Evolutionary conservation across 768 basidiomycete species (phyloP).

Genomic region (Dendrothele bispora): DNA sequence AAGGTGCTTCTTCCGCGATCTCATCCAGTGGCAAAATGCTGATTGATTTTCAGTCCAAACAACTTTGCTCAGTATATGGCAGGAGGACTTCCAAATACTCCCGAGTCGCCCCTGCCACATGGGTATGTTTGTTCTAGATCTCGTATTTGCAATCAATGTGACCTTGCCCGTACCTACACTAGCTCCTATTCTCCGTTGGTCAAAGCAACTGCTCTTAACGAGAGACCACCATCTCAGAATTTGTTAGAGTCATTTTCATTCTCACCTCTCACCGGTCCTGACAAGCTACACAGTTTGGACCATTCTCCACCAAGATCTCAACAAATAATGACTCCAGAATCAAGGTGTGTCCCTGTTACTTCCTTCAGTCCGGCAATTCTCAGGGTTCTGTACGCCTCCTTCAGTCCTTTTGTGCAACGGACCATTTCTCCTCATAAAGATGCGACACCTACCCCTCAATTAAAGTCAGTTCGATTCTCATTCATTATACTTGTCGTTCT

Average conservation of each 20-base stretch:
- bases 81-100: conserved; percentile 1
- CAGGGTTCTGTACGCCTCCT: no score
- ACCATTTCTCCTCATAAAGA: neutral
- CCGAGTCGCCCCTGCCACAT: conserved; percentile 6
- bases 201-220: no score
- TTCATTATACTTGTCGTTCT: neutral
- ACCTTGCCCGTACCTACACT: no score
- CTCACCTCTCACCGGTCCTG: no score
- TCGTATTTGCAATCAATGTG: neutral
- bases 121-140: neutral
- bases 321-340: conserved; percentile 16
- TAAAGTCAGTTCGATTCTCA: neutral
- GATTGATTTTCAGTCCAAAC: conserved; percentile 1
- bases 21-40: neutral
- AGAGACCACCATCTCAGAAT: no score
- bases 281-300: no score
- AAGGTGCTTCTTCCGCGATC: neutral
- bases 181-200: no score
- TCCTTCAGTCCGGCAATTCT: no score
- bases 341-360: neutral
- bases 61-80: neutral
- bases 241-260: no score
- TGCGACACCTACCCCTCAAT: neutral
- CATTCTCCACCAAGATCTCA: neutral
- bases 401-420: conserved; percentile 4